Evolutionary conservation across 108 stramenopile genomes (phyloP).

Genomic region (Poteriospumella lacustris): DNA sequence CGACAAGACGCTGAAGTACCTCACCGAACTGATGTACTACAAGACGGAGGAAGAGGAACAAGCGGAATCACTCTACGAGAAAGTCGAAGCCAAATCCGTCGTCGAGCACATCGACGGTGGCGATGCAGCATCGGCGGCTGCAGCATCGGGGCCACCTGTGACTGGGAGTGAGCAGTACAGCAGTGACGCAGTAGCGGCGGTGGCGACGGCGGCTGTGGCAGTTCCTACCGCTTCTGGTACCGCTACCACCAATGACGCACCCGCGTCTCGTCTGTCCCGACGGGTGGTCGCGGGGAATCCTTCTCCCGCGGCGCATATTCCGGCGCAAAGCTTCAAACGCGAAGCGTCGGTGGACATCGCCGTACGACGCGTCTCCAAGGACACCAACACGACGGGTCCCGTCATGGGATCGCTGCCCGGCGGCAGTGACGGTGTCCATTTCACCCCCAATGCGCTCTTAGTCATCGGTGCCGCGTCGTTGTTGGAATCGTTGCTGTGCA

Average conservation of each 20-base stretch:
- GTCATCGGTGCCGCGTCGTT: constrained; percentile 19
- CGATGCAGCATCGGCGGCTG: neutral
- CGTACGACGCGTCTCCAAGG: too few relatives aligned
- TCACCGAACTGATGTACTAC: constrained; percentile 7
- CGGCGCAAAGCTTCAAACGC: neutral
- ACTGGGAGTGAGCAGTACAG: neutral
- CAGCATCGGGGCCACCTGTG: too few relatives aligned
- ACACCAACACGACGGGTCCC: neutral
- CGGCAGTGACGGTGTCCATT: neutral
- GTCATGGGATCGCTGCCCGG: neutral
- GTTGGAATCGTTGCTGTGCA: constrained; percentile 21
- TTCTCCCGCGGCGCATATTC: neutral
- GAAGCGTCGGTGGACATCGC: too few relatives aligned
- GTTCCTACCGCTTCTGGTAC: neutral
- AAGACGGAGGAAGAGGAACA: neutral
- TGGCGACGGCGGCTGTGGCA: neutral
- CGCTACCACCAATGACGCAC: neutral
- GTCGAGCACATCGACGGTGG: neutral
- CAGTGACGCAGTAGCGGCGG: neutral
- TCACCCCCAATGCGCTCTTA: constrained; percentile 20
- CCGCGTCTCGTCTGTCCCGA: neutral
- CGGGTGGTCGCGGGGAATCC: neutral
- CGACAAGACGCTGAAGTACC: neutral
- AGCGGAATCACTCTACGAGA: neutral
- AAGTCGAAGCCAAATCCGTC: too few relatives aligned